Conservation (phyloP, 2,329 filamentous ascomycete genomes). For the Tothia fuscella region DNA sequence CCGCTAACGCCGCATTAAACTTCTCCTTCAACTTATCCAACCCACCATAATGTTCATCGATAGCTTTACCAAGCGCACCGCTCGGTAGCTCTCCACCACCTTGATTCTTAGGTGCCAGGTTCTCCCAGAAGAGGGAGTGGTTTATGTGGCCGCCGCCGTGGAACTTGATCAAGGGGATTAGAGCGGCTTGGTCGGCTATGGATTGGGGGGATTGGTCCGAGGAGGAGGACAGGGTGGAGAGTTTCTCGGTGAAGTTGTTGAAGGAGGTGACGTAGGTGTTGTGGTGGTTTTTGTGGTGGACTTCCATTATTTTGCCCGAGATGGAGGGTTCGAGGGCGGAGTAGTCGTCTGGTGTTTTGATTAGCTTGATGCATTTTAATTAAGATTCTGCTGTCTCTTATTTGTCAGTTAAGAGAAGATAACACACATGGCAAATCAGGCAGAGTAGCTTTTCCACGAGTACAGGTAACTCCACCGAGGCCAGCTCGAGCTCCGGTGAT, state of each 20-base stretch:
- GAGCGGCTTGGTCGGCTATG: constrained; percentile 41
- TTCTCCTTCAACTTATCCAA: constrained; percentile 49
- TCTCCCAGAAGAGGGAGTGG: constrained; percentile 59
- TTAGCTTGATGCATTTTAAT: background rate
- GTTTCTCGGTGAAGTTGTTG: constrained; percentile 67
- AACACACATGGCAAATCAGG: constrained; percentile 69
- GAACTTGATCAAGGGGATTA: constrained; percentile 51
- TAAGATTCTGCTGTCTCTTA: background rate
- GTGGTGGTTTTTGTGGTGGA: constrained; percentile 91
- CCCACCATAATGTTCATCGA: constrained; percentile 47
- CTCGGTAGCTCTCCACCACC: constrained; percentile 53
- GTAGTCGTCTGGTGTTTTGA: constrained; percentile 88
- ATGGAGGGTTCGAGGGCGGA: constrained; percentile 78
- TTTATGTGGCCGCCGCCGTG: constrained; percentile 56
- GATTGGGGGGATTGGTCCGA: too few relatives aligned
- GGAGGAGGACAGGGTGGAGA: constrained; percentile 44
- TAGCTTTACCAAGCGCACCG: constrained; percentile 44
- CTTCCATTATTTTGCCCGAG: constrained; percentile 89
- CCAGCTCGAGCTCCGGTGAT: constrained; percentile 48
- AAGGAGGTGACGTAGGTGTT: constrained; percentile 85
- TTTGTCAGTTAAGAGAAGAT: background rate
- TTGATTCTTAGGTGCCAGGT: constrained; percentile 53
- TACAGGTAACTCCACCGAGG: constrained; percentile 62
- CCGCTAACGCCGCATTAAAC: constrained; percentile 51
- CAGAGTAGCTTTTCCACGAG: constrained; percentile 80